Percentiles rank a stretch among this genome's conserved stretches.
Conservation (phyloP, 179 eudicot species). For the Silene coronaria region DNA sequence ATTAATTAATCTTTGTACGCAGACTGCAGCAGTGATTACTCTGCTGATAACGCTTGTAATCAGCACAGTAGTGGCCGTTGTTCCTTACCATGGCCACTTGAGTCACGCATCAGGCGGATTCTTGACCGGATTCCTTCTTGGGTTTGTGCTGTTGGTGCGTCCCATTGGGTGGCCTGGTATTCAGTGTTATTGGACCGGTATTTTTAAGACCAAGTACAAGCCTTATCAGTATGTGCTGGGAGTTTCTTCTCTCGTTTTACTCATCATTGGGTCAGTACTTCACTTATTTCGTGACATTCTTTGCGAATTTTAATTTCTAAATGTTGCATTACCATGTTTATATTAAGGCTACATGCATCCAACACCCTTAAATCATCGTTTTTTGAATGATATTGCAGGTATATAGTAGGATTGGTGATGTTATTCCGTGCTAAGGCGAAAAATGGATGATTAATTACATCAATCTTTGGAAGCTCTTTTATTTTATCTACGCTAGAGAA, state of each 20-base stretch:
- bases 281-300: background rate
- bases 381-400: conserved; percentile 14
- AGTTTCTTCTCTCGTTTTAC: conserved; percentile 33
- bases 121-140: conserved; percentile 55
- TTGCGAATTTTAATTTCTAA: background rate
- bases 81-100: conserved; percentile 60
- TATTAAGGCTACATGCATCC: background rate
- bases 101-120: conserved; percentile 65
- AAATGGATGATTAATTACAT: background rate
- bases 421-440: conserved; percentile 15
- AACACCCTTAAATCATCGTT: background rate
- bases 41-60: conserved; percentile 39
- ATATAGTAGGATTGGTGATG: conserved; percentile 28
- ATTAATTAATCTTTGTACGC: background rate
- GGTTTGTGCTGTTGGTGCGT: conserved; percentile 52
- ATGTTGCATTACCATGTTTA: background rate
- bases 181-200: conserved; percentile 15
- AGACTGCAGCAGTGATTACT: conserved; percentile 44
- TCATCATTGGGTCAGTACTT: conserved; percentile 41
- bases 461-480: background rate
- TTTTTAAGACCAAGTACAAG: conserved; percentile 47
- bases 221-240: conserved; percentile 40
- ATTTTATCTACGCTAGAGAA: conserved; percentile 1
- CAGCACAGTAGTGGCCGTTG: conserved; percentile 52
- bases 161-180: conserved; percentile 49